Evolutionary conservation across 768 basidiomycete genomes (phyloP), one percentile per base, ranked within the genome.

Genomic region (Boletus reticuloceps): DNA sequence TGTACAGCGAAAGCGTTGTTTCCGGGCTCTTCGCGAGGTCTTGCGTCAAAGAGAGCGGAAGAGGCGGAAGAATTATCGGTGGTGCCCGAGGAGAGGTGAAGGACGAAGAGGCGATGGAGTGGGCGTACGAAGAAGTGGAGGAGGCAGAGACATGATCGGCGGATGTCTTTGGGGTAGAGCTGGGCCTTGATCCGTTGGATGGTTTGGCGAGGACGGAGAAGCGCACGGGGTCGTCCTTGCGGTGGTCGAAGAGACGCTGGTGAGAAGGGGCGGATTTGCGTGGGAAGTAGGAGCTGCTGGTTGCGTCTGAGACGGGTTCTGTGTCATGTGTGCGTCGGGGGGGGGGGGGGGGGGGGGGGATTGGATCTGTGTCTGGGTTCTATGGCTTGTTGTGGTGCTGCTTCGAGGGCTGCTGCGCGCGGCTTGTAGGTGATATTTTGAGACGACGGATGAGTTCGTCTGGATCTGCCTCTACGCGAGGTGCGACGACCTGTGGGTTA

Each of bases 171-270:
- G 82, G 78, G n/a, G 79, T 76, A 8, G 83, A 81, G 0, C 76
- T 61, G 1, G 80, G 77, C 7, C 80, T 79, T 39, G 67, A 66
- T 48, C 63, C 66, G 47, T 10, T 64, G 56, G 44, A 66, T 10
- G 85, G 79, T 40, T 85, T 81, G 6, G 82, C 74, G 36, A 84
- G 79, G 34, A 85, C 81, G 38, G 83, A 76, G 72, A 98, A 98
- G 12, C 88, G 82, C 32, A 94, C 82, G 0, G 97, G 93, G 69
- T 98, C 92, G 69, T 98, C 91, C 64, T 91, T 86, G 38, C 90
- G 80, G 55, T 90, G 91, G 66, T 98, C 94, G 54, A 94, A 95
- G 0, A 97, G 82, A 57, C 88, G 88, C 10, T 77, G 73, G 43
- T 78, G 69, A 4, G 77, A 61, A 12, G 59, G 66, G 13, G 71